phyloP scores from a whole-genome alignment of 2,329 filamentous ascomycete species.

The Aspergillus ibericus region DNA sequence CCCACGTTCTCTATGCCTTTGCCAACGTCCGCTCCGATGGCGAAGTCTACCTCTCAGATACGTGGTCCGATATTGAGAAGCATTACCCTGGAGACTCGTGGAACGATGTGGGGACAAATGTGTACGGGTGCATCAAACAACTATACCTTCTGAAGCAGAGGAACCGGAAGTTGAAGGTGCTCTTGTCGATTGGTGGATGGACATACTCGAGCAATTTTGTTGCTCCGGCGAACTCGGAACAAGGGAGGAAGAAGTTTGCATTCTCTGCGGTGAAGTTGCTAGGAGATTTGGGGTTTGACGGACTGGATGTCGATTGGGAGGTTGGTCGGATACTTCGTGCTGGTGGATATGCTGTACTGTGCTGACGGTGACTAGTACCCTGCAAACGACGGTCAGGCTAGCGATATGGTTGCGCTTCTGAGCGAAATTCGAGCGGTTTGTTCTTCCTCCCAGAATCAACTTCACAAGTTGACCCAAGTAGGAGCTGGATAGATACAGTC shows the following conservation, averaged over 20 bases:
- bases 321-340: neutral
- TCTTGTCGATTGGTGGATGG: slow-evolving; percentile 84
- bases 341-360: neutral
- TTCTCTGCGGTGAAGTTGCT: slow-evolving; percentile 69
- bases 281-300: slow-evolving; percentile 70
- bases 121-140: slow-evolving; percentile 77
- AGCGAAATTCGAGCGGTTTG: slow-evolving; percentile 32
- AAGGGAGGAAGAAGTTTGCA: slow-evolving; percentile 65
- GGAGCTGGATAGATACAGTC: slow-evolving; percentile 45
- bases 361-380: slow-evolving; percentile 30
- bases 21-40: slow-evolving; percentile 82
- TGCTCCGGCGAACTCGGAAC: slow-evolving; percentile 60
- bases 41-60: slow-evolving; percentile 73
- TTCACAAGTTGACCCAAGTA: slow-evolving; percentile 12
- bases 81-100: slow-evolving; percentile 66
- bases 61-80: slow-evolving; percentile 67
- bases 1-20: slow-evolving; percentile 88
- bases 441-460: neutral
- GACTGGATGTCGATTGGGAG: slow-evolving; percentile 47
- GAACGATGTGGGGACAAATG: slow-evolving; percentile 69
- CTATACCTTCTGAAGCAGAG: slow-evolving; percentile 72
- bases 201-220: slow-evolving; percentile 74
- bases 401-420: slow-evolving; percentile 38
- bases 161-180: slow-evolving; percentile 73
- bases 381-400: slow-evolving; percentile 32